Evolutionary conservation across 1,284 basidiomycete species (phyloP).

Genomic region (Cystobasidium pallidum): DNA sequence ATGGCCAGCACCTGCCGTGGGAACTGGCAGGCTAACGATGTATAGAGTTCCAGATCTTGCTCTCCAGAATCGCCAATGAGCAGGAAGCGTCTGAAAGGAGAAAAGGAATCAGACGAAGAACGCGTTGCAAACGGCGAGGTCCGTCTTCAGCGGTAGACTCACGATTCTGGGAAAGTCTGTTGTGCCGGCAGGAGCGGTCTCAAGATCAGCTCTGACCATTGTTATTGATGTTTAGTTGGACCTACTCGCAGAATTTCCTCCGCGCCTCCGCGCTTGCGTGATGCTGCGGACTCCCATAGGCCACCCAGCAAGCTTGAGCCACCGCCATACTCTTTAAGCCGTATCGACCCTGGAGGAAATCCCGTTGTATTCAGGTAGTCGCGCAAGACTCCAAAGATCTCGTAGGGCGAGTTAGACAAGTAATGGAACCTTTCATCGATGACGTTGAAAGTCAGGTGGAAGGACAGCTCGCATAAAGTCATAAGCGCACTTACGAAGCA

Average conservation of each 20-base stretch:
- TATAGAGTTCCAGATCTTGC: conserved; percentile 83
- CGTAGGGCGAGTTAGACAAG: conserved; percentile 85
- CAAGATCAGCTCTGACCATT: no score
- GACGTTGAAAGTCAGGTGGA: conserved; percentile 16
- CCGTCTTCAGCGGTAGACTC: not conserved
- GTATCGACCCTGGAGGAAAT: conserved; percentile 66
- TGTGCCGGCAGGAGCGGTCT: no score
- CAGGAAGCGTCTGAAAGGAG: conserved; percentile 63
- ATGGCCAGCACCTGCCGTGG: conserved; percentile 64
- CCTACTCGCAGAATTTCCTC: conserved; percentile 69
- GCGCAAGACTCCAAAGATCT: conserved; percentile 75
- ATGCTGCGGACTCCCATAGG: conserved; percentile 69
- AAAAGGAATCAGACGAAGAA: not conserved
- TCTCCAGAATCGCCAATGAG: conserved; percentile 85
- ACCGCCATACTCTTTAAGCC: conserved; percentile 74
- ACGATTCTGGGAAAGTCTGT: conserved; percentile 59
- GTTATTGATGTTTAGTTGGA: conserved; percentile 49
- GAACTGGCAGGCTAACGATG: conserved; percentile 68
- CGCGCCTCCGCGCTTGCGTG: conserved; percentile 77
- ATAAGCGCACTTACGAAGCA: conserved; percentile 84
- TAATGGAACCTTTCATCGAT: conserved; percentile 51
- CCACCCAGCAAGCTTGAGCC: conserved; percentile 78
- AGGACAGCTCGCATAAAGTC: no score
- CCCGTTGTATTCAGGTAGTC: conserved; percentile 74
- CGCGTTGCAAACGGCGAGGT: not conserved